Evolutionary conservation across 106 monocot genomes (phyloP).

Genomic region (Platanthera zijinensis): DNA sequence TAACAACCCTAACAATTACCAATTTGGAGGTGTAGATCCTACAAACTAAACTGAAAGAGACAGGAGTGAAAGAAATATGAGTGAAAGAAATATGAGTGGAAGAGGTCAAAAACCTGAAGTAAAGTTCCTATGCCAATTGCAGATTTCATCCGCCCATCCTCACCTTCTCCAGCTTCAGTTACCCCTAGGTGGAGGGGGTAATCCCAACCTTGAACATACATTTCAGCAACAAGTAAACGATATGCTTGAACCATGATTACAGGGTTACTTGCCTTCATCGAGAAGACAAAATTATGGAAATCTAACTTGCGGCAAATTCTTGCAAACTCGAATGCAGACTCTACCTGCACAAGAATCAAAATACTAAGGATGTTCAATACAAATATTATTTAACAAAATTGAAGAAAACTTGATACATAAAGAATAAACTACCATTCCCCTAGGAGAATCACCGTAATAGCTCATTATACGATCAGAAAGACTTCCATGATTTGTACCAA

Average conservation of each 20-base stretch:
- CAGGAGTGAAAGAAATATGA: background rate
- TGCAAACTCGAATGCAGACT: conserved; percentile 99
- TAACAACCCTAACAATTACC: background rate
- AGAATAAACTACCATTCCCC: conserved; percentile 72
- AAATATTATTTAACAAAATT: background rate
- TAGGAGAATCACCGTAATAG: conserved; percentile 98
- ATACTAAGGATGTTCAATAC: background rate
- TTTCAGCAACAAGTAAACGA: conserved; percentile 93
- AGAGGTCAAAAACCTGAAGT: conserved; percentile 59
- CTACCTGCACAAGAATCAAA: conserved; percentile 57
- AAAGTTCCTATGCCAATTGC: conserved; percentile 99
- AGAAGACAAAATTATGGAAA: conserved; percentile 98
- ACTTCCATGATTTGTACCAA: conserved; percentile 99
- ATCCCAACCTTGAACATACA: conserved; percentile 99
- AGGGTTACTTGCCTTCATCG: conserved; percentile 99
- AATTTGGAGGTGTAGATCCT: background rate
- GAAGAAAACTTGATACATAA: background rate
- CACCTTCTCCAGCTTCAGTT: conserved; percentile 99
- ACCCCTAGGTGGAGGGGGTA: conserved; percentile 99
- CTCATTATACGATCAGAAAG: conserved; percentile 99
- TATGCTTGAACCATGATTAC: conserved; percentile 99
- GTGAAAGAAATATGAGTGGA: background rate
- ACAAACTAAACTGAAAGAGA: background rate
- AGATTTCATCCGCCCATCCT: conserved; percentile 99
- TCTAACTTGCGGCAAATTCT: conserved; percentile 92